Base-by-base conservation (phyloP, 1,284 basidiomycete genomes). In the Takashimella tepidaria region DNA sequence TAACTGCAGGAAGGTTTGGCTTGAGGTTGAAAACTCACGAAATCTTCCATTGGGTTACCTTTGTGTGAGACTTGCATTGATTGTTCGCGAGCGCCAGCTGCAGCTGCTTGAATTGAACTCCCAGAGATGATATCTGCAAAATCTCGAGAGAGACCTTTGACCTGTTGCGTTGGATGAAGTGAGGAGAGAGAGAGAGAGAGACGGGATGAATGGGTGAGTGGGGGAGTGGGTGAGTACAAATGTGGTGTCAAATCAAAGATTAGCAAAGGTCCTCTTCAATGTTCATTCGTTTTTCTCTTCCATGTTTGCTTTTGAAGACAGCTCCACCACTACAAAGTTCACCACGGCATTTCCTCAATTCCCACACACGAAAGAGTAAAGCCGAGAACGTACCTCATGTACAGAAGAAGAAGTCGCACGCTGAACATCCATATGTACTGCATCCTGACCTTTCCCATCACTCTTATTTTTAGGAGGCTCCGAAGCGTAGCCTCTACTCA, bases 101-200 rank as follows among this genome's bases (percentile, higher is more conserved):
- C 54, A 5, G 52, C 56, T 13, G 56, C 56, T 23, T 54, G 24
- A 4, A 41, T 21, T n/a, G 48, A 54, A 19, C 54, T 47, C 24
- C 69, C 69, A 6, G 63, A 56, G 44, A 72, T 69, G 46, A 72
- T 58, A 51, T 61, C 63, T 4, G 68, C 69, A 31, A 70, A 60
- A 43, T 63, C 66, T 45, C 50, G 53, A 11, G 58, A 55, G 25
- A 67, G 50, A 12, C 50, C 55, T 49, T 56, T 60, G 44, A 62
- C 51, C 66, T 72, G 43, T 11, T 5, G 31, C 31, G 31, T 12
- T 51, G 6, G 53, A 46, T 22, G 22, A 45, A 25, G 13, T 20
- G 3, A n/a, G n/a, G 19, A 13, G 11, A 21, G 1, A 12, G 16
- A 19, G 41, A 11, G 43, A 4, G 25, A n/a, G n/a, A n/a, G n/a